Percentiles rank a stretch among this genome's conserved stretches.
phyloP scores from a whole-genome alignment of 768 basidiomycete species.

The Trametes maxima region DNA sequence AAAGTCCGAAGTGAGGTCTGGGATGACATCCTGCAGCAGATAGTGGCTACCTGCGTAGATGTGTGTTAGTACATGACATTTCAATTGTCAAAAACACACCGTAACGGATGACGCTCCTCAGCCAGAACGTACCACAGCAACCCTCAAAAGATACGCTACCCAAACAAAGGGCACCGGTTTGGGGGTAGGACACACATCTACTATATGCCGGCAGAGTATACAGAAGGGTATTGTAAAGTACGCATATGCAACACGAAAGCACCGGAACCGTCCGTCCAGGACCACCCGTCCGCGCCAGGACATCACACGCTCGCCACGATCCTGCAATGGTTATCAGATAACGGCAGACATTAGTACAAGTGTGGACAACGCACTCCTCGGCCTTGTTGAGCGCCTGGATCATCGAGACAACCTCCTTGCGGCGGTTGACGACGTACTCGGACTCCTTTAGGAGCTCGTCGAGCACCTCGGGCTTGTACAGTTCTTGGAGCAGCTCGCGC shows the following conservation, averaged over 20 bases:
- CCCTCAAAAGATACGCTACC: too few relatives aligned
- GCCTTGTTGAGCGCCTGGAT: slow-evolving; percentile 94
- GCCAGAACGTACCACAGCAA: too few relatives aligned
- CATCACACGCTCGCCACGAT: slow-evolving; percentile 27
- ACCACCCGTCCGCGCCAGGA: background rate
- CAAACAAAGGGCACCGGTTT: too few relatives aligned
- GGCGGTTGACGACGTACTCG: slow-evolving; percentile 83
- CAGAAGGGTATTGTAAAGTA: slow-evolving; percentile 24
- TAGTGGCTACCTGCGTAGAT: too few relatives aligned
- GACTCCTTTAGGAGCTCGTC: slow-evolving; percentile 95
- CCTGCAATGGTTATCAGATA: slow-evolving; percentile 8
- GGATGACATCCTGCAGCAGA: too few relatives aligned
- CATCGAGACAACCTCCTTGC: slow-evolving; percentile 95
- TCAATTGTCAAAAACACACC: too few relatives aligned
- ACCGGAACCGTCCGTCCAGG: slow-evolving; percentile 17
- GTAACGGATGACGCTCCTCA: too few relatives aligned
- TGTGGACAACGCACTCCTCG: slow-evolving; percentile 70
- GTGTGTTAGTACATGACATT: too few relatives aligned
- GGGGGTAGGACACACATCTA: slow-evolving; percentile 18
- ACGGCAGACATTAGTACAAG: background rate
- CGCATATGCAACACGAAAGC: slow-evolving; percentile 21
- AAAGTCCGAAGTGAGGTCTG: too few relatives aligned
- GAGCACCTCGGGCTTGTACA: slow-evolving; percentile 96
- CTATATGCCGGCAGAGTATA: slow-evolving; percentile 22
- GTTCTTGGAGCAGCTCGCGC: slow-evolving; percentile 89